Conservation (phyloP, 2,329 filamentous ascomycete species). For the Chalaropsis thielavioides region DNA sequence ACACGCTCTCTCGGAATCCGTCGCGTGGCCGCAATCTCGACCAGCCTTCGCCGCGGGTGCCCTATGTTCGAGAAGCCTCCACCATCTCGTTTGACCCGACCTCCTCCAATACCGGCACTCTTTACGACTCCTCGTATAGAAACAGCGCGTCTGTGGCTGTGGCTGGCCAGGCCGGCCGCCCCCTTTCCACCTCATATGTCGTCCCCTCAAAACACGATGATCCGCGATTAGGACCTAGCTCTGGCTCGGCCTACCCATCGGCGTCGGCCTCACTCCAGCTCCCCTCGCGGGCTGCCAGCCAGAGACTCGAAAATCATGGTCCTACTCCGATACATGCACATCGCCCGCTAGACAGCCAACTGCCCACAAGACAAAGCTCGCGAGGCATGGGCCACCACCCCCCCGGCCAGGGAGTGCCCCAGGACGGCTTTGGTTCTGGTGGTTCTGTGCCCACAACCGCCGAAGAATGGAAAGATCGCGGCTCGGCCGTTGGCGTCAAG, state of each 20-base stretch:
- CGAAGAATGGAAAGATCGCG: slow-evolving; percentile 92
- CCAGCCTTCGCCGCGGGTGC: slow-evolving; percentile 7
- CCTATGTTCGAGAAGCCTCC: slow-evolving; percentile 17
- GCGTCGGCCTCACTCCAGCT: slow-evolving; percentile 5
- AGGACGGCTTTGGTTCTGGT: slow-evolving; percentile 28
- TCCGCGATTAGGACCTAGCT: slow-evolving; percentile 23
- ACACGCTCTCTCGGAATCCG: slow-evolving; percentile 15
- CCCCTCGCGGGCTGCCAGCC: slow-evolving; percentile 13
- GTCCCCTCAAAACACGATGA: slow-evolving; percentile 26
- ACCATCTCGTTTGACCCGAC: slow-evolving; percentile 14
- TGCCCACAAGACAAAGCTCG: slow-evolving; percentile 42
- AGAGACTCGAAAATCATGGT: slow-evolving; percentile 6
- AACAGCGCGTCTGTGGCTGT: slow-evolving; percentile 11
- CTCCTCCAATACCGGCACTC: neutral
- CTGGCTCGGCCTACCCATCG: slow-evolving; percentile 2
- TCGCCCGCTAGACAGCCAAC: slow-evolving; percentile 10
- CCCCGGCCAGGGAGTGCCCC: slow-evolving; percentile 24
- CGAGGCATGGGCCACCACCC: slow-evolving; percentile 50
- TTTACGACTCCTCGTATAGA: slow-evolving; percentile 14
- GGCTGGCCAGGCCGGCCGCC: slow-evolving; percentile 11
- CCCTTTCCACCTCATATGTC: slow-evolving; percentile 14
- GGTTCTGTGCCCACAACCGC: slow-evolving; percentile 41
- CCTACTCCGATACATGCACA: neutral
- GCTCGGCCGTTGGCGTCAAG: slow-evolving; percentile 70
- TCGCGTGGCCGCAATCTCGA: slow-evolving; percentile 14